These are phyloP conservation scores for Pyrenochaeta sp. DNA, from an alignment of 2,329 filamentous ascomycete species.

Conservation along the genomic window DNA sequence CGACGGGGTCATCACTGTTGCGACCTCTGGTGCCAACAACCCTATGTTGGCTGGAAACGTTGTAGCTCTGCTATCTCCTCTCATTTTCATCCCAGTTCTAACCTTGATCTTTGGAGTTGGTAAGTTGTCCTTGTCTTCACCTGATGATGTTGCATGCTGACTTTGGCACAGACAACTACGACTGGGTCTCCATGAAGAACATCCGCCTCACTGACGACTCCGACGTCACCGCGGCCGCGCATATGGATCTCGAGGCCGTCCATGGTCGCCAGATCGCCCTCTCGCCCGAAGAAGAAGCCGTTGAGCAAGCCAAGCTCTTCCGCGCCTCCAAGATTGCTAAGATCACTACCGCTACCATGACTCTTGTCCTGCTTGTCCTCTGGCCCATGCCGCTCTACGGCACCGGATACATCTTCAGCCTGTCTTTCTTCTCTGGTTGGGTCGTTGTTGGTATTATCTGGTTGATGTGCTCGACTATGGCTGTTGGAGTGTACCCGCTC, in stretches of 20 bases:
- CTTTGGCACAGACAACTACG: conserved; percentile 83
- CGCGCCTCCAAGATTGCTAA: conserved; percentile 62
- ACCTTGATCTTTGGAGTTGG: conserved; percentile 69
- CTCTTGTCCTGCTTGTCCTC: conserved; percentile 76
- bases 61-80: conserved; percentile 77
- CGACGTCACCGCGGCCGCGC: conserved; percentile 69
- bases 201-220: conserved; percentile 83
- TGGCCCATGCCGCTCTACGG: conserved; percentile 96
- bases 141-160: conserved; percentile 38
- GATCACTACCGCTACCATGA: conserved; percentile 67
- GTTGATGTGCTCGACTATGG: conserved; percentile 76
- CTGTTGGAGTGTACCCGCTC: conserved; percentile 81
- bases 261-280: conserved; percentile 50
- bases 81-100: conserved; percentile 77
- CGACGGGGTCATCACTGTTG: conserved; percentile 43
- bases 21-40: conserved; percentile 70
- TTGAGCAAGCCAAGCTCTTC: conserved; percentile 54
- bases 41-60: conserved; percentile 92
- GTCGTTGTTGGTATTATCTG: conserved; percentile 73
- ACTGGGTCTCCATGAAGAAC: conserved; percentile 81
- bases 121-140: conserved; percentile 9
- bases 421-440: conserved; percentile 84
- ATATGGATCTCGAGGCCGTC: conserved; percentile 68
- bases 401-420: conserved; percentile 79
- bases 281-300: conserved; percentile 41